Evolutionary conservation across 2,329 filamentous ascomycete species (phyloP).

Genomic region (Diplodia scrobiculata): DNA sequence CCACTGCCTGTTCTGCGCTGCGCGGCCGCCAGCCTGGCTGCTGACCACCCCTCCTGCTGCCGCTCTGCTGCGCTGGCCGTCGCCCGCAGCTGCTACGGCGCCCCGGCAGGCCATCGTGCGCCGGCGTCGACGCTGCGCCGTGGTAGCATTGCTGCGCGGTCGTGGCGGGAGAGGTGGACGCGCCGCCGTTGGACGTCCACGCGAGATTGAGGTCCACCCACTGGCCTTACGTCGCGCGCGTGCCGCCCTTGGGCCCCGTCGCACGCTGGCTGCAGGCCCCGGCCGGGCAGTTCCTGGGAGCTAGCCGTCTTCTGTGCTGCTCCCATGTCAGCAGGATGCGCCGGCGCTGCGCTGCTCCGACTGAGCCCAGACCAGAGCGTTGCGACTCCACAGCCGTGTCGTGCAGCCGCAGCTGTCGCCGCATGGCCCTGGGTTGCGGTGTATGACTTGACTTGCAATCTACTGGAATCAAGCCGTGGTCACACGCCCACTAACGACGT

Average conservation of each 20-base stretch:
- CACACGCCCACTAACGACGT: conserved; percentile 23
- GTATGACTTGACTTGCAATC: conserved; percentile 24
- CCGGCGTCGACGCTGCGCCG: not conserved
- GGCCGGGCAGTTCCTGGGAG: conserved; percentile 18
- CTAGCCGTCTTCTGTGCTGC: conserved; percentile 3
- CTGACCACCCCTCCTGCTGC: conserved; percentile 10
- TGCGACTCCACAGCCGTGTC: conserved; percentile 13
- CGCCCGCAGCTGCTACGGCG: not conserved
- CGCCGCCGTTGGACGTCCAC: conserved; percentile 10
- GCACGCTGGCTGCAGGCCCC: not conserved
- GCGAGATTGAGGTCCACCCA: conserved; percentile 13
- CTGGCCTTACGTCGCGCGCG: conserved; percentile 4
- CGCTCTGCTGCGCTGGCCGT: not conserved
- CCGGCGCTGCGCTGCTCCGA: not conserved
- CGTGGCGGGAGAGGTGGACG: not conserved
- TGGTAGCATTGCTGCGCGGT: not conserved
- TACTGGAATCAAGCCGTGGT: conserved; percentile 3
- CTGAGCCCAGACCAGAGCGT: conserved; percentile 5
- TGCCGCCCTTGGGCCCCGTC: conserved; percentile 2
- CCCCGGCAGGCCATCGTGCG: not conserved
- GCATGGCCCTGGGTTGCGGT: conserved; percentile 3
- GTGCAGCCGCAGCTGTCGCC: conserved; percentile 1
- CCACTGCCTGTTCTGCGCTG: not conserved
- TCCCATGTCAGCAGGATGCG: not conserved
- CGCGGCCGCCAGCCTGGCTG: not conserved